Conservation (phyloP, 495 filamentous ascomycete genomes). For the Hypomontagnella monticulosa region DNA sequence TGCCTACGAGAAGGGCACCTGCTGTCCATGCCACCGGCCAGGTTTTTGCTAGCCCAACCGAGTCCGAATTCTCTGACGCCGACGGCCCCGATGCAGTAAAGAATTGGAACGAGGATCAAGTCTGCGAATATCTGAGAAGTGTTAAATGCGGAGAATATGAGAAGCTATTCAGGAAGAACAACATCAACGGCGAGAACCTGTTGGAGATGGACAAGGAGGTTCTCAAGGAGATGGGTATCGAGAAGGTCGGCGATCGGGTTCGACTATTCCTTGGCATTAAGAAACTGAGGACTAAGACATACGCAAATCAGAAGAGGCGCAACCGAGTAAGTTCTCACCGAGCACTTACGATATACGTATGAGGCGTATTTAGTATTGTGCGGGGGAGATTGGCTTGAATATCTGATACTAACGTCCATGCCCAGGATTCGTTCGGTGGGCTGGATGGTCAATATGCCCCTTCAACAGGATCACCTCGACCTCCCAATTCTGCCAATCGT, state of each 20-base stretch:
- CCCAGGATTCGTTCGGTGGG: slow-evolving; percentile 74
- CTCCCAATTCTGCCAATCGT: slow-evolving; percentile 61
- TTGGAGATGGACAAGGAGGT: slow-evolving; percentile 97
- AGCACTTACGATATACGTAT: neutral
- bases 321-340: slow-evolving; percentile 72
- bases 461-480: slow-evolving; percentile 73
- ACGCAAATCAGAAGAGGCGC: slow-evolving; percentile 82
- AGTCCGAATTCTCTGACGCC: slow-evolving; percentile 92
- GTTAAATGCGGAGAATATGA: slow-evolving; percentile 96
- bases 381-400: neutral
- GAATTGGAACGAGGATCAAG: slow-evolving; percentile 90
- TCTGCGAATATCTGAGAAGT: slow-evolving; percentile 87
- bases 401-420: slow-evolving; percentile 16
- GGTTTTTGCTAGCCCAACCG: slow-evolving; percentile 84
- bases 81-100: slow-evolving; percentile 63
- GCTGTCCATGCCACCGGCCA: slow-evolving; percentile 68
- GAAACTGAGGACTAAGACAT: slow-evolving; percentile 84
- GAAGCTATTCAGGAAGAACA: slow-evolving; percentile 87
- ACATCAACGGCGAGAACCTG: slow-evolving; percentile 96
- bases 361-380: neutral
- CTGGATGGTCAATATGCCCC: slow-evolving; percentile 71
- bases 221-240: slow-evolving; percentile 97
- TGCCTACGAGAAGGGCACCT: slow-evolving; percentile 62
- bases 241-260: slow-evolving; percentile 97
- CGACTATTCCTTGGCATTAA: slow-evolving; percentile 93